Base-by-base conservation (phyloP, 257 asterid genomes). In the Nicotiana tabacum region DNA sequence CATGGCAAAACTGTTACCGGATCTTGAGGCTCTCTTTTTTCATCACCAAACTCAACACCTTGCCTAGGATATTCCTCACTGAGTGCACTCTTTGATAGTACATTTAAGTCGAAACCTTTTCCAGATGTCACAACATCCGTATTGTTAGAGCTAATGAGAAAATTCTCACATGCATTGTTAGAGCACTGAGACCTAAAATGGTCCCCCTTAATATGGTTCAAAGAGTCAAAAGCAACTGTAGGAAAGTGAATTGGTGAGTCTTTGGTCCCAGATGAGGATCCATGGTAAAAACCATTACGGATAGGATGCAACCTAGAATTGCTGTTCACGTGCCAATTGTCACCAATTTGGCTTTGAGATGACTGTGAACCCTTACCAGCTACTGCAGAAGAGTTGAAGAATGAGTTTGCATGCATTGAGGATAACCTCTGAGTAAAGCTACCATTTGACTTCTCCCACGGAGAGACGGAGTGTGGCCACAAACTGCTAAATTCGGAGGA, bases 71-170 rank as follows among this genome's bases (percentile, higher is more conserved):
- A 83, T 37, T 74, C 87, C 83, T 91, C 97, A 21, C 86, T 68
- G 5, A 86, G 85, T 39, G 92, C 83, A 86, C 87, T 84, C 81
- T 77, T 85, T 7, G 90, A 83, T 81, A 85, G 87, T 87, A 84
- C 94, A 60, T 96, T 96, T 90, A 92, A 88, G 90, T 96, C 90
- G 89, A 92, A 85, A 81, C 85, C 95, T 82, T 90, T 88, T 6
- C 77, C 82, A 77, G 91, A 88, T 83, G 85, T 92, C 35, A 85
- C 77, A 76, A 85, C 77, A 76, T 90, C 88, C 29, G 39, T 77
- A 74, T 32, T 64, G 66, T 76, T 84, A 39, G 85, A 85, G 82
- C 87, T 82, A 30, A 82, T 87, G 9, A 57, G 83, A 46, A 84
- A 83, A 83, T 84, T 82, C 81, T 87, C 88, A 9, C 33, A 83